phyloP scores from a whole-genome alignment of 192 early-diverging fungal species.

The Rhizophagus prolifer region DNA sequence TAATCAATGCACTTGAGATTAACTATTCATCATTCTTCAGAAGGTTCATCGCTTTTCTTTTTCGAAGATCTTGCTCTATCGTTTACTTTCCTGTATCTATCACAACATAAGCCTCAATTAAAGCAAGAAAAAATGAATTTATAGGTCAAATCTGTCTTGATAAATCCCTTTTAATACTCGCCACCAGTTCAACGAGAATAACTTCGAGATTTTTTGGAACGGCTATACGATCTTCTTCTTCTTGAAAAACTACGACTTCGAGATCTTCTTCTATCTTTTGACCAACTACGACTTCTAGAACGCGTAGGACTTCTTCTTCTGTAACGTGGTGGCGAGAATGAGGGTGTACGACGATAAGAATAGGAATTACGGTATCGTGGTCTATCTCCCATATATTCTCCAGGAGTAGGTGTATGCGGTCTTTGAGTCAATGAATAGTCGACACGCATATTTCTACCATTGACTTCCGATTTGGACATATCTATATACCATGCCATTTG shows the following conservation, averaged over 20 bases:
- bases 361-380: slow-evolving; percentile 29
- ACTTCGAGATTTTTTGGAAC: slow-evolving; percentile 16
- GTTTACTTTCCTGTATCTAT: slow-evolving; percentile 1
- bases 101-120: slow-evolving; percentile 4
- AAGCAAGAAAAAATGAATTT: slow-evolving; percentile 7
- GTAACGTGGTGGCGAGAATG: slow-evolving; percentile 35
- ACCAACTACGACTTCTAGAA: slow-evolving; percentile 29
- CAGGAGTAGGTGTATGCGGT: slow-evolving; percentile 69
- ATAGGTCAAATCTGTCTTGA: background rate
- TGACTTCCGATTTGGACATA: slow-evolving; percentile 37
- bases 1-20: background rate
- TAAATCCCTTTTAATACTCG: background rate
- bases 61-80: slow-evolving; percentile 5
- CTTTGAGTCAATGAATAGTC: slow-evolving; percentile 61
- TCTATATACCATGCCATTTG: slow-evolving; percentile 57
- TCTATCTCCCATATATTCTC: slow-evolving; percentile 68
- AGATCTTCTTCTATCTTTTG: slow-evolving; percentile 17
- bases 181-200: slow-evolving; percentile 4
- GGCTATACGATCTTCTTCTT: slow-evolving; percentile 1
- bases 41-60: background rate
- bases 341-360: slow-evolving; percentile 38
- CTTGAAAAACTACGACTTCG: slow-evolving; percentile 15
- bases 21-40: background rate
- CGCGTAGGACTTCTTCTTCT: slow-evolving; percentile 29
- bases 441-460: slow-evolving; percentile 60